These are phyloP conservation scores for Berkeleyomyces rouxiae DNA, from an alignment of 2,329 filamentous ascomycete genomes.

Conservation along the genomic window DNA sequence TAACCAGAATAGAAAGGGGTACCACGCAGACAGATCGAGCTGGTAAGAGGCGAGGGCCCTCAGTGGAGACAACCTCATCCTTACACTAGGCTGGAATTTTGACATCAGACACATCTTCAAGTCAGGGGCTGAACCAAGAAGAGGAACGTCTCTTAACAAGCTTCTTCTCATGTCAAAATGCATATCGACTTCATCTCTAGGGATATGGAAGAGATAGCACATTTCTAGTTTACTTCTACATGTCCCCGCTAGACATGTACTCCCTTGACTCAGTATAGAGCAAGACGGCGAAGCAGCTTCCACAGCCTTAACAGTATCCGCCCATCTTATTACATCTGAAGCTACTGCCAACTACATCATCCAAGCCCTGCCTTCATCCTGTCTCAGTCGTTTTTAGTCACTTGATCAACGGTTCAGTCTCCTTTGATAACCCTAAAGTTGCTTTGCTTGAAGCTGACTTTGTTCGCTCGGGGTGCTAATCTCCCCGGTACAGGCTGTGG, in stretches of 20 bases:
- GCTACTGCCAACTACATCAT: not conserved
- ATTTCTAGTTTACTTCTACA: not conserved
- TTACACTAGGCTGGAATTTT: not conserved
- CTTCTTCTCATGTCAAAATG: not conserved
- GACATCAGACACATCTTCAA: not conserved
- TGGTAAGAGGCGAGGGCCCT: not conserved
- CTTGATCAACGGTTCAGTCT: not conserved
- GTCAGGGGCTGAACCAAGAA: not conserved
- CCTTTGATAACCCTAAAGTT: too few species aligned
- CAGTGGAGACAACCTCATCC: not conserved
- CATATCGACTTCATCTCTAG: not conserved
- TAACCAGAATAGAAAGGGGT: constrained; percentile 15
- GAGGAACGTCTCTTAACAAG: not conserved
- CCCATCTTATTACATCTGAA: not conserved
- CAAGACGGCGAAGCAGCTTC: too few species aligned
- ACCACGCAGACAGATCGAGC: not conserved
- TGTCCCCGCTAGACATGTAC: too few species aligned
- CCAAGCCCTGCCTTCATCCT: not conserved
- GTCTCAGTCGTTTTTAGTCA: not conserved
- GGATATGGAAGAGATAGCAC: not conserved
- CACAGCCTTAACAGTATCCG: not conserved
- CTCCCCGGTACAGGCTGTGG: not conserved
- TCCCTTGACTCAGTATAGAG: too few species aligned
- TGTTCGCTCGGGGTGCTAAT: too few species aligned
- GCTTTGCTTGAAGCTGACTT: too few species aligned